phyloP scores from a whole-genome alignment of 257 asterid species.

The Mentha longifolia region DNA sequence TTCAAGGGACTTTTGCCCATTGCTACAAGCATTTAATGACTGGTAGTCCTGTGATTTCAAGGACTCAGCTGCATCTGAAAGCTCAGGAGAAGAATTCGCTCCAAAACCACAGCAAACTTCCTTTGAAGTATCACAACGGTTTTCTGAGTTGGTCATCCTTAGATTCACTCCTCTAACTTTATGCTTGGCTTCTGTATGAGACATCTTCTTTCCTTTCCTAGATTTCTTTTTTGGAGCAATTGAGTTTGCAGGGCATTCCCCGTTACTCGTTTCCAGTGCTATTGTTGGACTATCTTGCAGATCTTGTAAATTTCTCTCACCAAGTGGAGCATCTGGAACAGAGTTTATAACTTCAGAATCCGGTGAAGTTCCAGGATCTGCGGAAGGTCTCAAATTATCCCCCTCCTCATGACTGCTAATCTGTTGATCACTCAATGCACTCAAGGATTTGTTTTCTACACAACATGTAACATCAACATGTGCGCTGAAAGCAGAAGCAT shows the following conservation, averaged over 20 bases:
- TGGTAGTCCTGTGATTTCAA: constrained; percentile 38
- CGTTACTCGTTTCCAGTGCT: constrained; percentile 32
- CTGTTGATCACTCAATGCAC: constrained; percentile 37
- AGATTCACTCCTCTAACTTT: constrained; percentile 38
- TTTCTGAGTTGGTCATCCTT: constrained; percentile 32
- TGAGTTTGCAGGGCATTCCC: constrained; percentile 30
- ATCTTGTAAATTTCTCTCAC: constrained; percentile 48
- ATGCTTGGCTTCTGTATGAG: constrained; percentile 39
- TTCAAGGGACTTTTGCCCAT: constrained; percentile 43
- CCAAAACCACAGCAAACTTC: constrained; percentile 40
- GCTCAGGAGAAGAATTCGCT: constrained; percentile 40
- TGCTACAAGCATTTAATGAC: constrained; percentile 41
- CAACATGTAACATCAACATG: constrained; percentile 38
- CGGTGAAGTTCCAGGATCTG: constrained; percentile 86
- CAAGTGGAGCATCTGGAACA: constrained; percentile 54
- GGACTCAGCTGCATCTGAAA: constrained; percentile 40
- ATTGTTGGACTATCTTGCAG: constrained; percentile 41
- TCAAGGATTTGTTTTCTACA: constrained; percentile 37
- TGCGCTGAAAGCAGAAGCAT: constrained; percentile 42
- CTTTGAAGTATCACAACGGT: constrained; percentile 25
- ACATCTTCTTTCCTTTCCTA: constrained; percentile 55
- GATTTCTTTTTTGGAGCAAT: constrained; percentile 38
- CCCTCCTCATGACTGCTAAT: constrained; percentile 40
- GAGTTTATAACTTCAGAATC: constrained; percentile 91
- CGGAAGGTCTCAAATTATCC: constrained; percentile 43